phyloP scores from a whole-genome alignment of 164 flowering plant species.

The Vitis rotundifolia region DNA sequence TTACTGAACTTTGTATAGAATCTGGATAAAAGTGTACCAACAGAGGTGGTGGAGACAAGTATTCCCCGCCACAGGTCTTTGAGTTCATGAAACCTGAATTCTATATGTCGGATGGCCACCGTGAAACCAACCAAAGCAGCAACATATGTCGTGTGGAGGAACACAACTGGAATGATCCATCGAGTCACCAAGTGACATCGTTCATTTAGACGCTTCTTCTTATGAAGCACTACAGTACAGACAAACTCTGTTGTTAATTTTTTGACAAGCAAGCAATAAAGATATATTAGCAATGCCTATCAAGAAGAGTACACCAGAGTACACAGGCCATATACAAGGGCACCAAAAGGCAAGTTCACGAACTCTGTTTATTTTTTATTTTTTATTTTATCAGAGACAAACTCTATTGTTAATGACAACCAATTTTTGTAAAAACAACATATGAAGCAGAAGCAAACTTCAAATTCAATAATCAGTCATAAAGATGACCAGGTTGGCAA shows the following conservation, averaged over 20 bases:
- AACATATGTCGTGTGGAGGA: slow-evolving; percentile 60
- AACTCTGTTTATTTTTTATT: too few species aligned
- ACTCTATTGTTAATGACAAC: neutral
- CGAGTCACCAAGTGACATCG: slow-evolving; percentile 62
- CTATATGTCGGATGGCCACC: slow-evolving; percentile 60
- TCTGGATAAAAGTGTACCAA: slow-evolving; percentile 45
- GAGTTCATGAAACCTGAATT: slow-evolving; percentile 82
- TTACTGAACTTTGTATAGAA: neutral
- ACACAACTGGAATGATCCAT: slow-evolving; percentile 58
- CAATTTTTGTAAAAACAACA: neutral
- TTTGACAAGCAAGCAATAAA: neutral
- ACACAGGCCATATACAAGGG: too few species aligned
- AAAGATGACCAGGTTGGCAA: neutral
- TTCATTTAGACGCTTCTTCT: slow-evolving; percentile 52
- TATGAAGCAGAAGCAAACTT: neutral
- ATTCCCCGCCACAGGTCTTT: slow-evolving; percentile 78
- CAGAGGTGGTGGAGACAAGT: slow-evolving; percentile 45
- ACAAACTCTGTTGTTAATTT: slow-evolving; percentile 5
- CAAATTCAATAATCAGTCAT: neutral
- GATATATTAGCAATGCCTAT: too few species aligned
- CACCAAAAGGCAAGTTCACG: too few species aligned
- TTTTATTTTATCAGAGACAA: too few species aligned
- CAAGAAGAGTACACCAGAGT: too few species aligned
- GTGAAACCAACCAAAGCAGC: slow-evolving; percentile 60
- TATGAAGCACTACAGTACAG: slow-evolving; percentile 58